Evolutionary conservation across 148 eudicot species (phyloP).

Genomic region (Cornus suecica): DNA sequence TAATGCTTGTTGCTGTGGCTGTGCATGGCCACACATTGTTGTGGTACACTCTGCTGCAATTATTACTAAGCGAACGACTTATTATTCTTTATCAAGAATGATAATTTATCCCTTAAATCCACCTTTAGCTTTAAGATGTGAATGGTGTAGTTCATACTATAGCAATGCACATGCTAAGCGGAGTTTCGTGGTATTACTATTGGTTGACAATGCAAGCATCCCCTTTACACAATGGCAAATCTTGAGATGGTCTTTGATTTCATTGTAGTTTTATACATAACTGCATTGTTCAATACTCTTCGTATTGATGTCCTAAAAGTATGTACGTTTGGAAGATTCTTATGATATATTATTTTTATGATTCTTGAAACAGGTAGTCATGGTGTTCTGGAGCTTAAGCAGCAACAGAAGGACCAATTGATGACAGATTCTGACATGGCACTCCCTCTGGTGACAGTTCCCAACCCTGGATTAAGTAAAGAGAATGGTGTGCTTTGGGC

Average conservation of each 20-base stretch:
- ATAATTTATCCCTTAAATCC: not conserved
- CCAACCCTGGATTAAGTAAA: constrained; percentile 50
- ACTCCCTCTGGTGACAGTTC: constrained; percentile 79
- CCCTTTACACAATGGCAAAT: too few species aligned
- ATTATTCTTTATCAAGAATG: not conserved
- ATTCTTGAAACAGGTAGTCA: constrained; percentile 40
- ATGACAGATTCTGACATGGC: constrained; percentile 54
- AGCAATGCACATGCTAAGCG: too few species aligned
- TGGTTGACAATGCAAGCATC: too few species aligned
- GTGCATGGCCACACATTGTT: not conserved
- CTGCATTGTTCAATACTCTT: too few species aligned
- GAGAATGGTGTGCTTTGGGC: constrained; percentile 77
- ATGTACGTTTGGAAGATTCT: not conserved
- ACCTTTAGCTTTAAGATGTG: not conserved
- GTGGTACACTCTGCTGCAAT: not conserved
- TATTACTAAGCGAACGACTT: not conserved
- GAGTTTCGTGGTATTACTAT: too few species aligned
- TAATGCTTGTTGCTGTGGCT: too few species aligned
- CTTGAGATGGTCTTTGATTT: too few species aligned
- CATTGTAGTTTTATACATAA: too few species aligned
- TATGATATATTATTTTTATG: constrained; percentile 3
- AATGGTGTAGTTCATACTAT: too few species aligned
- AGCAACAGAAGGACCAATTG: constrained; percentile 42
- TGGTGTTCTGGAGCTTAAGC: constrained; percentile 47
- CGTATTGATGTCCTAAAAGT: not conserved